Conservation (phyloP, 805 yeast species). For the Candida boidinii region DNA sequence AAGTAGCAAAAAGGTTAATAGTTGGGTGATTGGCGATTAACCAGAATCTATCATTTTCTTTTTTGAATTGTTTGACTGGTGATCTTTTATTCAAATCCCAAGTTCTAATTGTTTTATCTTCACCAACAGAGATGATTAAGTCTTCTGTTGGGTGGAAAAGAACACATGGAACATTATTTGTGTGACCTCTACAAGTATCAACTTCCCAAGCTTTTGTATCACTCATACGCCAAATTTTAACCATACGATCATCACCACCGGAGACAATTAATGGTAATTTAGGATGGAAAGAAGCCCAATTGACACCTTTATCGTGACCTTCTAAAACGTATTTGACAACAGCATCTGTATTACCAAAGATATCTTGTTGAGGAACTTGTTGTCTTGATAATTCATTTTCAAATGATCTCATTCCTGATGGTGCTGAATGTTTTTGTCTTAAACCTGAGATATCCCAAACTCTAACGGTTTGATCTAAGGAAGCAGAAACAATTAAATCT, state of each 20-base stretch:
- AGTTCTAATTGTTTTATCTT: slow-evolving; percentile 90
- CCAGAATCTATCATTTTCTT: slow-evolving; percentile 96
- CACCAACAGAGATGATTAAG: slow-evolving; percentile 85
- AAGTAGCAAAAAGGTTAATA: slow-evolving; percentile 89
- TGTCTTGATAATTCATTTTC: slow-evolving; percentile 46
- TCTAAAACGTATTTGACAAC: slow-evolving; percentile 92
- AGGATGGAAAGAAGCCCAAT: slow-evolving; percentile 98
- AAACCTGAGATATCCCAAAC: slow-evolving; percentile 98
- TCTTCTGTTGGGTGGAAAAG: slow-evolving; percentile 93
- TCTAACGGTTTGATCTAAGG: slow-evolving; percentile 96
- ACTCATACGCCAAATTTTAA: slow-evolving; percentile 95
- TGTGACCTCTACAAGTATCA: slow-evolving; percentile 96
- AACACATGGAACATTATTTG: slow-evolving; percentile 83
- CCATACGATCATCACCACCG: slow-evolving; percentile 92
- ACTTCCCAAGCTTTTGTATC: slow-evolving; percentile 99
- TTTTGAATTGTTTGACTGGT: slow-evolving; percentile 87
- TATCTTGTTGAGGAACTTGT: slow-evolving; percentile 78
- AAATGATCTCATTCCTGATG: slow-evolving; percentile 29
- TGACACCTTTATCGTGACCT: slow-evolving; percentile 98
- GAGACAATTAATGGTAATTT: slow-evolving; percentile 90
- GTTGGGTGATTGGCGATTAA: slow-evolving; percentile 79
- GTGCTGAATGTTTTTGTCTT: slow-evolving; percentile 89
- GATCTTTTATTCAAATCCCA: slow-evolving; percentile 96
- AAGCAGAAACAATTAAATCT: slow-evolving; percentile 90
- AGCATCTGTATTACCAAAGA: slow-evolving; percentile 90